Evolutionary conservation across 2,329 filamentous ascomycete species (phyloP).

Genomic region (Exophiala phaeomuriformis): DNA sequence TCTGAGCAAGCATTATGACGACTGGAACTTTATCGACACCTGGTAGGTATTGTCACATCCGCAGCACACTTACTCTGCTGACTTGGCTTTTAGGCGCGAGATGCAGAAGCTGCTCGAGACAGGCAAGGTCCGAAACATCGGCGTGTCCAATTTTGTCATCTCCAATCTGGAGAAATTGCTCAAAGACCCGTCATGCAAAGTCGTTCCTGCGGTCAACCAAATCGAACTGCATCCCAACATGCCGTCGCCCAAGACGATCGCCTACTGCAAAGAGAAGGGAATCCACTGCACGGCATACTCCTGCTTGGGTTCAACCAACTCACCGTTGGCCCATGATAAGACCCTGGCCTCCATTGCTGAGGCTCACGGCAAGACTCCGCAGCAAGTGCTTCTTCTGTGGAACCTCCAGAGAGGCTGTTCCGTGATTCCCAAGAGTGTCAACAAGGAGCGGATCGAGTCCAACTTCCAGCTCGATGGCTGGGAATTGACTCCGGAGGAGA

Average conservation of each 20-base stretch:
- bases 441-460: constrained; percentile 61
- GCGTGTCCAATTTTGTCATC: constrained; percentile 80
- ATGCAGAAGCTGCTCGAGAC: constrained; percentile 41
- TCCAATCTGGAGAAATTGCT: constrained; percentile 71
- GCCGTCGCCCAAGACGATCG: constrained; percentile 70
- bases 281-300: constrained; percentile 63
- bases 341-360: constrained; percentile 25
- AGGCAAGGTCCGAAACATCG: constrained; percentile 68
- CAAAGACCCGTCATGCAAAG: constrained; percentile 57
- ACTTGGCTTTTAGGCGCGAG: constrained; percentile 33
- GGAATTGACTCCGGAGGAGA: constrained; percentile 64
- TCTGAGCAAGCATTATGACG: constrained; percentile 55
- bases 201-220: constrained; percentile 65
- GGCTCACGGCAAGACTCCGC: constrained; percentile 32
- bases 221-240: constrained; percentile 70
- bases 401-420: constrained; percentile 62
- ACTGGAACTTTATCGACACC: constrained; percentile 79
- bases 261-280: constrained; percentile 63
- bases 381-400: constrained; percentile 75
- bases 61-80: constrained; percentile 23
- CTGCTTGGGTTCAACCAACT: constrained; percentile 64
- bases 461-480: constrained; percentile 74
- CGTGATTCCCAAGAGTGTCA: constrained; percentile 81
- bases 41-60: constrained; percentile 39
- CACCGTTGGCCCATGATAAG: constrained; percentile 54